Evolutionary conservation across 1,284 basidiomycete genomes (phyloP), one percentile per base, ranked within the genome.

Genomic region (Cryptococcus wingfieldii): DNA sequence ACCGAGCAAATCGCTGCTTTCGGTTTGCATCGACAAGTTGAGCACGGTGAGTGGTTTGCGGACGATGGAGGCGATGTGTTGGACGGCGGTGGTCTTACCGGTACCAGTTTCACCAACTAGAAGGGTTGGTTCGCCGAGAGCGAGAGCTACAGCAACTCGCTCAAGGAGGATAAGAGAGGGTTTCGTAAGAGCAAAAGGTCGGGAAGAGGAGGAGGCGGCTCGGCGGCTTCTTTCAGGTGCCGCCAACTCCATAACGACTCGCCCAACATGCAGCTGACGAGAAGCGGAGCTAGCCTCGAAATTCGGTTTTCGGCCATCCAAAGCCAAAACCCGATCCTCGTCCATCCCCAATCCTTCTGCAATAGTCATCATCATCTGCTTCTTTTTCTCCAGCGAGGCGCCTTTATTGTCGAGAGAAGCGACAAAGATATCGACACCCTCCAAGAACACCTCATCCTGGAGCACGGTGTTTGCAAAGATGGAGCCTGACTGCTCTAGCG

Each of bases 81-180:
- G 90, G 18, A 98, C 84, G 3, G 87, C 83, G 45, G 93, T 96
- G 2, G 96, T 99, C 78, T 99, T 99, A 38, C 96, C 96, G 1
- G 96, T 99, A 43, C 96, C 96, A 0, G 96, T 99, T 79, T 99
- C 96, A 53, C 96, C 96, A 0, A 95, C 94, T 19, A 98, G 83
- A 2, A 99, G 82, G 1, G 95, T 80, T 0, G 96, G 93, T 71
- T 99, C 96, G 14, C 79, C 77, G 38, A 88, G 79, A 0, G 86
- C 80, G 37, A 94, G 80, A 0, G 88, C 84, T 12, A 85, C 86
- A 0, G 87, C 84, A 45, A 98, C 85, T 27, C 90, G 85, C 41
- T 93, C 89, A 23, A 98, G 82, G 6, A 98, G 80, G 23, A 84
- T 77, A 1, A 89, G 78, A 0, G 92, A 91, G 0, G 93, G 92